Conservation (phyloP, 345 rosid genomes). For the Reutealis trisperma region DNA sequence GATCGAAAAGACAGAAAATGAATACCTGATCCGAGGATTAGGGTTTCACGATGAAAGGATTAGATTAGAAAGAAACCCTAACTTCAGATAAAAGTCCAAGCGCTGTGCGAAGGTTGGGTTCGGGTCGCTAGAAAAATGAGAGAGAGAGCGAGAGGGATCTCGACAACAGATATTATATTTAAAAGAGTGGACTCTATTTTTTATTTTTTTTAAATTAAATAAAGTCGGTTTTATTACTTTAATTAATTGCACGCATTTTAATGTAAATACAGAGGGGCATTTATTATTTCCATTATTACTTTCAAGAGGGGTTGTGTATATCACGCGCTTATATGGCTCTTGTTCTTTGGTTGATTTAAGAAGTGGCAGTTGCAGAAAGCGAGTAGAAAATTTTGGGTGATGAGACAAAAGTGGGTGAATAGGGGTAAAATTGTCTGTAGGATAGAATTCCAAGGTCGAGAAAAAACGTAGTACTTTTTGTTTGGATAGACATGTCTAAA, state of each 20-base stretch:
- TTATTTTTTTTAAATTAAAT: background rate
- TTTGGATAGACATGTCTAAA: conserved; percentile 5
- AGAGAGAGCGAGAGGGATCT: too few species aligned
- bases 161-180: background rate
- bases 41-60: conserved; percentile 25
- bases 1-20: background rate
- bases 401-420: background rate
- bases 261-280: background rate
- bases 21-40: conserved; percentile 41
- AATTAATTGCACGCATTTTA: background rate
- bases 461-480: background rate
- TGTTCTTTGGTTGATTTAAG: background rate
- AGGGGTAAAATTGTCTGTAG: background rate
- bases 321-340: background rate
- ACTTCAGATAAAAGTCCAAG: conserved; percentile 27
- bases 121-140: background rate
- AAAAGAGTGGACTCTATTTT: conserved; percentile 4
- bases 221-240: conserved; percentile 7
- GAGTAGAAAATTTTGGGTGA: background rate
- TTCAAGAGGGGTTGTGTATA: background rate
- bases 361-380: background rate
- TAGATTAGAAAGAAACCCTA: conserved; percentile 21
- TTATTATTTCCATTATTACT: background rate
- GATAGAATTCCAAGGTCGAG: background rate
- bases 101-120: background rate